Evolutionary conservation across 768 basidiomycete species (phyloP), one percentile per base, ranked within the genome.

Genomic region (Cyclocybe cylindracea): DNA sequence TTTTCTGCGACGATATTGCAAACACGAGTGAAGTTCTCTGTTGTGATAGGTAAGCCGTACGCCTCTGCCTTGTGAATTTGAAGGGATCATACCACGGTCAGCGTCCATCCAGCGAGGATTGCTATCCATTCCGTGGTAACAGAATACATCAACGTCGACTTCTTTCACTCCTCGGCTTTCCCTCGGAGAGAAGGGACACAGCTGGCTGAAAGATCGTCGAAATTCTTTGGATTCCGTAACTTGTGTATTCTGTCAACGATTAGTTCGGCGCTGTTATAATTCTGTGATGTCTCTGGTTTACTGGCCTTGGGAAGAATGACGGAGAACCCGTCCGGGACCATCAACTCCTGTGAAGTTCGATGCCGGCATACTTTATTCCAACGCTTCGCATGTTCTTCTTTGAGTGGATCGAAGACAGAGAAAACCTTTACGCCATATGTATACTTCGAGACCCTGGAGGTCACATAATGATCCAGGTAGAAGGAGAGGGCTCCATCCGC

Each of bases 181-280:
- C 24, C 24, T 0, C 1, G 24, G 24, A 24, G 24, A 24, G 24
- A 24, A 24, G 24, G n/a, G n/a, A n/a, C n/a, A n/a, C n/a, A n/a
- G 5, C 24, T 24, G 24, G 24, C 2, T 24, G 24, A 24, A 24
- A 2, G 24, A 24, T 2, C 2, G 66, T 36, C 67, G 60, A 50
- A 73, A 77, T 54, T 74, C 74, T 56, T 71, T 66, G 16, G 67
- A 59, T 49, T 74, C 75, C 10, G 63, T 64, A 1, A 76, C 75
- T 37, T 62, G 66, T 11, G 61, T 68, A 2, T 66, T 66, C 74
- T 77, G 39, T 19, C 14, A 38, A 11, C n/a, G n/a, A n/a, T n/a
- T n/a, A n/a, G n/a, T n/a, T n/a, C n/a, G n/a, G n/a, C n/a, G n/a
- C n/a, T n/a, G n/a, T n/a, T n/a, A n/a, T n/a, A n/a, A n/a, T n/a